These are phyloP conservation scores for Ogataea methylovora DNA, from an alignment of 805 yeast species.

Conservation along the genomic window DNA sequence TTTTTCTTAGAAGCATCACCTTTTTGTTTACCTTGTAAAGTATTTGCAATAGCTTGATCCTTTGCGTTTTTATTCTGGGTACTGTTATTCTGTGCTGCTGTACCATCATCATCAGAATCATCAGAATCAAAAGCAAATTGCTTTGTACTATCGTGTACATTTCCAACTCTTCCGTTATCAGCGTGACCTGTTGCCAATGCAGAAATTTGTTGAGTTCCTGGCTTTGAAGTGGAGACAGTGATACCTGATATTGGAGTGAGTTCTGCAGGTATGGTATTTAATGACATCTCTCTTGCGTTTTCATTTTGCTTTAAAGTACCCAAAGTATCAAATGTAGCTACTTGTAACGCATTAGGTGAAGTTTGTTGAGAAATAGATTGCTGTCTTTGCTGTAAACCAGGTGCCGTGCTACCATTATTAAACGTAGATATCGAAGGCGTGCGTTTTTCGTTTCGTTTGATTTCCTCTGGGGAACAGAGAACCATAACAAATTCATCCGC, in stretches of 20 bases:
- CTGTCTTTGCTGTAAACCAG: background rate
- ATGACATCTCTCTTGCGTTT: constrained; percentile 5
- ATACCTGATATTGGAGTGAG: constrained; percentile 17
- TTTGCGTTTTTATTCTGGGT: background rate
- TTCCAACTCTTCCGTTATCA: background rate
- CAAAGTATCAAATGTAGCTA: background rate
- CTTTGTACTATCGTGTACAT: background rate
- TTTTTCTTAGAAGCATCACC: background rate
- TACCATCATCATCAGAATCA: constrained; percentile 1
- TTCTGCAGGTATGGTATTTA: constrained; percentile 10
- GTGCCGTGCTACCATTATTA: background rate
- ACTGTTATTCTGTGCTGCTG: background rate
- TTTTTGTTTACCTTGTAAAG: too few relatives aligned
- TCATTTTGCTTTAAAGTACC: background rate
- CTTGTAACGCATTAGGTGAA: background rate
- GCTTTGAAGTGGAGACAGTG: background rate
- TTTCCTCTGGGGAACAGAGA: constrained; percentile 42
- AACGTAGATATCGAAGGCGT: constrained; percentile 44
- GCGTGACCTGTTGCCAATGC: background rate
- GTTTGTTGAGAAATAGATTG: background rate
- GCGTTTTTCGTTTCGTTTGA: constrained; percentile 35
- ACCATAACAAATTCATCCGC: constrained; percentile 79
- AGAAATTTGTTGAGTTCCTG: background rate
- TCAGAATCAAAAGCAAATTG: background rate
- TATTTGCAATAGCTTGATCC: background rate